phyloP scores from a whole-genome alignment of 2,329 filamentous ascomycete species.

The Fusarium staphyleae region DNA sequence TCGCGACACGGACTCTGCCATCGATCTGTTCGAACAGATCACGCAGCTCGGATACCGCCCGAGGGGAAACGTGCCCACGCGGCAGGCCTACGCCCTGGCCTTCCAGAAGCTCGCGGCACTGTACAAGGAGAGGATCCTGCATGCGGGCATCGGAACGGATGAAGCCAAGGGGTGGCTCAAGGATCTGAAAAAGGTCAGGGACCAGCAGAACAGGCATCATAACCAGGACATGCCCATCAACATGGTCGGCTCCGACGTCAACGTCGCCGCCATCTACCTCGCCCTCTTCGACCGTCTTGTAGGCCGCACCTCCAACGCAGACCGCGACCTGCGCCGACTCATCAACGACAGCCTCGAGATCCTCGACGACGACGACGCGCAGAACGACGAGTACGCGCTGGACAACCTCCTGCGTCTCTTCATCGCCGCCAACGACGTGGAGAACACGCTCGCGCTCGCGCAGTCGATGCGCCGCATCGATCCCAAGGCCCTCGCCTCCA shows the following conservation, averaged over 20 bases:
- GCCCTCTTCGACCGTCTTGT: slow-evolving; percentile 48
- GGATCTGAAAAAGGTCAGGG: slow-evolving; percentile 47
- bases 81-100: slow-evolving; percentile 50
- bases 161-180: slow-evolving; percentile 45
- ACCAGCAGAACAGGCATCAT: slow-evolving; percentile 49
- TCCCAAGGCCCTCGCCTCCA: slow-evolving; percentile 39
- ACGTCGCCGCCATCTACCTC: slow-evolving; percentile 51
- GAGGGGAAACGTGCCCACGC: slow-evolving; percentile 49
- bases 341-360: slow-evolving; percentile 50
- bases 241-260: slow-evolving; percentile 52
- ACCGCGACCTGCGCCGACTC: slow-evolving; percentile 43
- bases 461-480: slow-evolving; percentile 51
- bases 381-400: slow-evolving; percentile 52
- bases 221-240: slow-evolving; percentile 50
- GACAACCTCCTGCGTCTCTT: slow-evolving; percentile 52
- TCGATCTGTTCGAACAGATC: slow-evolving; percentile 48
- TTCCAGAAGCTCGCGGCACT: slow-evolving; percentile 50
- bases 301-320: slow-evolving; percentile 39
- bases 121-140: slow-evolving; percentile 48
- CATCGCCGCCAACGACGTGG: slow-evolving; percentile 48
- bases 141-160: slow-evolving; percentile 36
- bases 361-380: slow-evolving; percentile 50
- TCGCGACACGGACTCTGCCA: slow-evolving; percentile 46
- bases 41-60: slow-evolving; percentile 49
- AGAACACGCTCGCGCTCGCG: slow-evolving; percentile 48